Evolutionary conservation across 2,329 filamentous ascomycete species (phyloP).

Genomic region (Calycina marina): DNA sequence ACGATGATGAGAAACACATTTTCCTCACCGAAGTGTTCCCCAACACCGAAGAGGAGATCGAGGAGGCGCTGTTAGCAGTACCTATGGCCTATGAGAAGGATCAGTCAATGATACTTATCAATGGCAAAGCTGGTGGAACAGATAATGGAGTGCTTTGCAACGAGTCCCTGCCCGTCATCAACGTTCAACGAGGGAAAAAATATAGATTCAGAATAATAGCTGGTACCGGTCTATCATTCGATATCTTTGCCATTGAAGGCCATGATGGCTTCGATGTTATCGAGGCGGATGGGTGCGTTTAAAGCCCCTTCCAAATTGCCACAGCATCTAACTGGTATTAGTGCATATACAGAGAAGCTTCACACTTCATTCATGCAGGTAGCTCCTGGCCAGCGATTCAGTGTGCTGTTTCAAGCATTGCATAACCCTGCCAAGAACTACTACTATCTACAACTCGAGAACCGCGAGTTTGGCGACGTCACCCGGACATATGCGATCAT

Average conservation of each 20-base stretch:
- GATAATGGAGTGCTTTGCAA: constrained; percentile 22
- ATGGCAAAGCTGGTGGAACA: constrained; percentile 35
- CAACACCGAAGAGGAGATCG: constrained; percentile 36
- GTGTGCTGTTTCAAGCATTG: constrained; percentile 32
- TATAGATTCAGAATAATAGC: constrained; percentile 50
- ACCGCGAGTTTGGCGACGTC: constrained; percentile 27
- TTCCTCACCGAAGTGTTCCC: constrained; percentile 42
- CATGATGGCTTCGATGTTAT: constrained; percentile 43
- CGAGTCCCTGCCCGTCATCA: constrained; percentile 32
- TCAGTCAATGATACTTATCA: constrained; percentile 39
- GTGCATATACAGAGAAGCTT: constrained; percentile 26
- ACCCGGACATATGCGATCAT: constrained; percentile 29
- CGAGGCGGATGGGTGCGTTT: constrained; percentile 42
- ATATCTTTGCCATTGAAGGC: constrained; percentile 38
- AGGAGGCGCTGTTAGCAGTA: constrained; percentile 30
- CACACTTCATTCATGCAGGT: constrained; percentile 31
- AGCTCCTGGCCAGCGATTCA: constrained; percentile 34
- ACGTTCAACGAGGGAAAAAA: constrained; percentile 42
- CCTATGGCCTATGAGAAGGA: constrained; percentile 47
- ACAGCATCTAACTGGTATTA: constrained; percentile 7
- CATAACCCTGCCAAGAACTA: constrained; percentile 19
- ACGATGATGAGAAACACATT: constrained; percentile 46
- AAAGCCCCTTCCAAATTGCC: constrained; percentile 15
- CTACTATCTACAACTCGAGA: constrained; percentile 30
- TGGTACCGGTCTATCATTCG: constrained; percentile 36